phyloP scores from a whole-genome alignment of 2,329 filamentous ascomycete genomes.

The Calonectria fujianensis region DNA sequence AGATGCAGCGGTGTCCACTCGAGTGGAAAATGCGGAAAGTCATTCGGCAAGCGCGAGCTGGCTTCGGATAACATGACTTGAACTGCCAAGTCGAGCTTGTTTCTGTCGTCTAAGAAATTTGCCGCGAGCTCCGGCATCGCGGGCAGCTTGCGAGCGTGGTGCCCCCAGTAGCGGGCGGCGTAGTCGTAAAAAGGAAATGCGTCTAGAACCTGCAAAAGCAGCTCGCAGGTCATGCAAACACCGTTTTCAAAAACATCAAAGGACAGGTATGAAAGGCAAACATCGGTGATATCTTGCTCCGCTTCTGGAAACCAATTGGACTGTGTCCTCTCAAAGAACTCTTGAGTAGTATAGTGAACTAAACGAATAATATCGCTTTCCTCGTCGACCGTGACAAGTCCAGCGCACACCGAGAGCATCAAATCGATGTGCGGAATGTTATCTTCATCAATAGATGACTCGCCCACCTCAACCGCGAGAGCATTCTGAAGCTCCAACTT shows the following conservation, averaged over 20 bases:
- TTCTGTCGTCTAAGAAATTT: neutral
- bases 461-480: conserved; percentile 60
- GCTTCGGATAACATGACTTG: conserved; percentile 2
- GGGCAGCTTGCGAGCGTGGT: neutral
- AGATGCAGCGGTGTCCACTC: conserved; percentile 8
- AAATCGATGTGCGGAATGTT: conserved; percentile 59
- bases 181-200: conserved; percentile 21
- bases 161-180: neutral
- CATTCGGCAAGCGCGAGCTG: neutral
- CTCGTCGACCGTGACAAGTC: conserved; percentile 64
- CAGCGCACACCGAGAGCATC: conserved; percentile 63
- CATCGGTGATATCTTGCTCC: conserved; percentile 12
- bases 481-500: conserved; percentile 64
- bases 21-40: conserved; percentile 4
- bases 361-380: conserved; percentile 62
- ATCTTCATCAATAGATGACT: conserved; percentile 57
- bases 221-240: neutral
- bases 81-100: conserved; percentile 6
- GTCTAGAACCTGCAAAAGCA: conserved; percentile 3
- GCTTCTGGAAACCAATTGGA: conserved; percentile 28
- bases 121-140: neutral
- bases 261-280: conserved; percentile 16
- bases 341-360: conserved; percentile 64
- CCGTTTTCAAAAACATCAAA: conserved; percentile 23
- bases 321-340: conserved; percentile 19